A percentile compares a stretch with the other conserved stretches of the same genome.
These are phyloP conservation scores for Clitocybe nebularis DNA, from an alignment of 1,284 basidiomycete species.

Conservation along the genomic window DNA sequence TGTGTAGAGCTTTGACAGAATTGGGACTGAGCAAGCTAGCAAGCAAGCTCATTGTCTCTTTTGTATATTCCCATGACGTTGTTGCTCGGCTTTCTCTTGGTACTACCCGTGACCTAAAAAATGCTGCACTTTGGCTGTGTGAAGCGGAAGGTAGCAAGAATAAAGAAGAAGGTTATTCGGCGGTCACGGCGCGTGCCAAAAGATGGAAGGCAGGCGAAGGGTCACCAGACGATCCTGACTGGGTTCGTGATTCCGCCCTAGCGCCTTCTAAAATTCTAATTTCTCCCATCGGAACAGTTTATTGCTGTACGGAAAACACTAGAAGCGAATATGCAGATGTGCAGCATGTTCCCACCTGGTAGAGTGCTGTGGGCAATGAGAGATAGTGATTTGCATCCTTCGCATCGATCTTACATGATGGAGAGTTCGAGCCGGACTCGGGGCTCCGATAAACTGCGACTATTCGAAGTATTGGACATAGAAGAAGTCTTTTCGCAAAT, in stretches of 20 bases:
- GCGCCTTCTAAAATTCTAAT: constrained; percentile 4
- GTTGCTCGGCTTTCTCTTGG: constrained; percentile 77
- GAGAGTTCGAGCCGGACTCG: constrained; percentile 12
- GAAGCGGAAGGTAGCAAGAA: constrained; percentile 51
- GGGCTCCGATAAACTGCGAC: constrained; percentile 44
- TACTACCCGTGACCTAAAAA: constrained; percentile 71
- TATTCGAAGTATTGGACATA: constrained; percentile 73
- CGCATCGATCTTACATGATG: constrained; percentile 33
- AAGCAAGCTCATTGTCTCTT: constrained; percentile 64
- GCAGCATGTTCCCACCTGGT: constrained; percentile 75
- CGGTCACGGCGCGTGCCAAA: constrained; percentile 56
- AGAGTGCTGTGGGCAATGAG: constrained; percentile 76
- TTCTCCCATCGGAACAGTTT: constrained; percentile 42
- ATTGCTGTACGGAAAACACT: constrained; percentile 76
- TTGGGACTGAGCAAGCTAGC: constrained; percentile 52
- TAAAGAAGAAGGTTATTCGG: constrained; percentile 47
- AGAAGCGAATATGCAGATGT: constrained; percentile 79
- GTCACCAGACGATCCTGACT: constrained; percentile 52
- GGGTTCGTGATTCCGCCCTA: constrained; percentile 41
- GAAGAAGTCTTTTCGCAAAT: constrained; percentile 78
- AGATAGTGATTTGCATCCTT: constrained; percentile 58
- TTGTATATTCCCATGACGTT: constrained; percentile 80
- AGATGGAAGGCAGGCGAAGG: constrained; percentile 56
- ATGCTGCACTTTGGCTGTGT: constrained; percentile 75
- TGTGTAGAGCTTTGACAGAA: constrained; percentile 54